Percentiles rank a stretch among this genome's conserved stretches.
Conservation (phyloP, 768 basidiomycete species). For the Rhodotorula sphaerocarpa region DNA sequence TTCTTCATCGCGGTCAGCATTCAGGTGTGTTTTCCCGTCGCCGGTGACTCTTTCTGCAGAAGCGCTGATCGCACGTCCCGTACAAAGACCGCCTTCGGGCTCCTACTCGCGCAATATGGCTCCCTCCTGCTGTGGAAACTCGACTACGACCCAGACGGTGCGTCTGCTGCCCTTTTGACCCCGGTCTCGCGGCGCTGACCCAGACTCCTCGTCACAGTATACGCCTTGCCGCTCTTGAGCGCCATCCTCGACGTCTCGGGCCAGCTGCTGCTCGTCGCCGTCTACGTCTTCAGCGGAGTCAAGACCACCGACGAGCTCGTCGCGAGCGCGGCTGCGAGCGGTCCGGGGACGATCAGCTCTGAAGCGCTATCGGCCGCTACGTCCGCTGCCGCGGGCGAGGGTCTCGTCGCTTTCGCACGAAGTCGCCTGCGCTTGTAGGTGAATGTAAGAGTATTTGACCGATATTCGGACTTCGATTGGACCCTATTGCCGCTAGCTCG, state of each 20-base stretch:
- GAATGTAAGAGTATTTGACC: too few species aligned
- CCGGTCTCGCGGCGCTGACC: neutral
- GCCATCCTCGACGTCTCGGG: conserved; percentile 37
- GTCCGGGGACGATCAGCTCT: too few species aligned
- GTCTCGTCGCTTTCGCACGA: too few species aligned
- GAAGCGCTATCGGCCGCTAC: too few species aligned
- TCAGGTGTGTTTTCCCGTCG: conserved; percentile 19
- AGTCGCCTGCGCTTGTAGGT: too few species aligned
- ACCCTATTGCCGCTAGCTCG: too few species aligned
- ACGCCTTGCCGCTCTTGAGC: conserved; percentile 36
- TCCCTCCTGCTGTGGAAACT: conserved; percentile 34
- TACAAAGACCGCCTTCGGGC: conserved; percentile 5
- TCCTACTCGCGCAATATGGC: conserved; percentile 18
- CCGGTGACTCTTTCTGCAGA: too few species aligned
- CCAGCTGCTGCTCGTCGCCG: conserved; percentile 37
- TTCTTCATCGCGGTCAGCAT: conserved; percentile 45
- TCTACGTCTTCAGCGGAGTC: conserved; percentile 9
- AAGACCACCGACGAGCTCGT: too few species aligned
- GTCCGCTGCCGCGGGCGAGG: too few species aligned
- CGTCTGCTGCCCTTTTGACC: neutral
- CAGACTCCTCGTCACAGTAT: neutral
- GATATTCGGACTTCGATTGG: too few species aligned
- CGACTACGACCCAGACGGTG: conserved; percentile 39
- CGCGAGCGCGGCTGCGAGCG: too few species aligned
- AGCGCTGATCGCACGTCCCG: too few species aligned